phyloP scores from a whole-genome alignment of 2,329 filamentous ascomycete species.

The Cordyceps pruinosa region DNA sequence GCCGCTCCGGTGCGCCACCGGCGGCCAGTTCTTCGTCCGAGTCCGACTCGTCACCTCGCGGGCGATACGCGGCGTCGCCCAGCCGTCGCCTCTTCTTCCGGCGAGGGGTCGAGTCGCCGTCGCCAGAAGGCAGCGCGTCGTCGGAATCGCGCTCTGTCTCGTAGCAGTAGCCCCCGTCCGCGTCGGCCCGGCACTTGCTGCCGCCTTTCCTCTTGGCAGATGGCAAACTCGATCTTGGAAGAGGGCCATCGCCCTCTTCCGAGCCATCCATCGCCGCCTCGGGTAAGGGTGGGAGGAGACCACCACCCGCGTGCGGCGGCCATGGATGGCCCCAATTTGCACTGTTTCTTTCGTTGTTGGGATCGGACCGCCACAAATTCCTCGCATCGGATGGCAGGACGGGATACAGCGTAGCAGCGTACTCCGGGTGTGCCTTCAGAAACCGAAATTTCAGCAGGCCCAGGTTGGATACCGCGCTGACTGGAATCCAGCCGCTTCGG shows the following conservation, averaged over 20 bases:
- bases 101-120: neutral
- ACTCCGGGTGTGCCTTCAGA: conserved; percentile 19
- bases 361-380: conserved; percentile 24
- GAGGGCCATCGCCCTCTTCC: neutral
- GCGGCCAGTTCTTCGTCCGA: neutral
- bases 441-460: conserved; percentile 20
- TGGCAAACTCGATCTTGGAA: neutral
- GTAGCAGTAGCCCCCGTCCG: neutral
- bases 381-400: conserved; percentile 14
- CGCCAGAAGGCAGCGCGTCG: neutral
- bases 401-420: conserved; percentile 25
- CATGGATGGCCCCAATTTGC: conserved; percentile 22
- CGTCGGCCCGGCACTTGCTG: neutral
- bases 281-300: neutral
- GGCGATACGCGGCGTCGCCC: neutral
- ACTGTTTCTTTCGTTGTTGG: conserved; percentile 25
- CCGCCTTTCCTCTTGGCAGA: neutral
- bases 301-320: conserved; percentile 21
- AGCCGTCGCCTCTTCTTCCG: neutral
- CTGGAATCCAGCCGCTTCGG: conserved; percentile 26
- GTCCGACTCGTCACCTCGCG: neutral
- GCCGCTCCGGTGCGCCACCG: neutral
- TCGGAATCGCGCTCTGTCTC: neutral
- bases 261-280: neutral
- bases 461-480: conserved; percentile 14